A percentile compares a stretch with the other conserved stretches of the same genome.
phyloP scores from a whole-genome alignment of 306 rosid species.

The Boehmeria nivea region DNA sequence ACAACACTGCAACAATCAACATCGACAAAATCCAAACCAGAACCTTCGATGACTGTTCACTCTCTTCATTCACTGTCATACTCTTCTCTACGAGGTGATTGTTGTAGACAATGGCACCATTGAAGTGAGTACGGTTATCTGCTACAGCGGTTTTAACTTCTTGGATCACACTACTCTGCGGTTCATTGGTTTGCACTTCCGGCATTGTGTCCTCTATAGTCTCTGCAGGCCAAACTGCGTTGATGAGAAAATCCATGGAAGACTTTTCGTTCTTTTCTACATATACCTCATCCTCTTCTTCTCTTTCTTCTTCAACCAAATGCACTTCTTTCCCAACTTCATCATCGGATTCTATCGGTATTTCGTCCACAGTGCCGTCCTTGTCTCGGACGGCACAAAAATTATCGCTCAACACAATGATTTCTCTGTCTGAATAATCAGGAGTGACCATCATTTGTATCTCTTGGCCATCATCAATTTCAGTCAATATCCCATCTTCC shows the following conservation, averaged over 20 bases:
- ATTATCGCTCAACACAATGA: slow-evolving; percentile 23
- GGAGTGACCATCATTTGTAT: background rate
- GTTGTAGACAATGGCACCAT: background rate
- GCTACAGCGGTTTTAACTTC: background rate
- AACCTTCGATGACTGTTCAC: background rate
- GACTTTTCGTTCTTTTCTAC: slow-evolving; percentile 4
- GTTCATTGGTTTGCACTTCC: background rate
- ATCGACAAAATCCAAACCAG: slow-evolving; percentile 21
- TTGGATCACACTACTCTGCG: background rate
- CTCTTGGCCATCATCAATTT: slow-evolving; percentile 3
- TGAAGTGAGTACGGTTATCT: background rate
- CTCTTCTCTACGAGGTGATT: background rate
- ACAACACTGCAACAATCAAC: slow-evolving; percentile 25
- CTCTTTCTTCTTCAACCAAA: slow-evolving; percentile 7
- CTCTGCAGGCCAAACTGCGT: slow-evolving; percentile 28
- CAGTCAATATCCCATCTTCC: slow-evolving; percentile 25
- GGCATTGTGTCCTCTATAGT: slow-evolving; percentile 10
- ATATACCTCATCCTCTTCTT: slow-evolving; percentile 3
- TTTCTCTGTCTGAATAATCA: slow-evolving; percentile 26
- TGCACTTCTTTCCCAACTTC: background rate
- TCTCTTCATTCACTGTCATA: background rate
- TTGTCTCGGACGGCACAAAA: slow-evolving; percentile 8
- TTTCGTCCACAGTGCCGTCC: slow-evolving; percentile 13
- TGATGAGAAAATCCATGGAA: slow-evolving; percentile 25
- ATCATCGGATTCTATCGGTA: slow-evolving; percentile 1